phyloP scores from a whole-genome alignment of 2,329 filamentous ascomycete species.

The Ascosphaera apis region DNA sequence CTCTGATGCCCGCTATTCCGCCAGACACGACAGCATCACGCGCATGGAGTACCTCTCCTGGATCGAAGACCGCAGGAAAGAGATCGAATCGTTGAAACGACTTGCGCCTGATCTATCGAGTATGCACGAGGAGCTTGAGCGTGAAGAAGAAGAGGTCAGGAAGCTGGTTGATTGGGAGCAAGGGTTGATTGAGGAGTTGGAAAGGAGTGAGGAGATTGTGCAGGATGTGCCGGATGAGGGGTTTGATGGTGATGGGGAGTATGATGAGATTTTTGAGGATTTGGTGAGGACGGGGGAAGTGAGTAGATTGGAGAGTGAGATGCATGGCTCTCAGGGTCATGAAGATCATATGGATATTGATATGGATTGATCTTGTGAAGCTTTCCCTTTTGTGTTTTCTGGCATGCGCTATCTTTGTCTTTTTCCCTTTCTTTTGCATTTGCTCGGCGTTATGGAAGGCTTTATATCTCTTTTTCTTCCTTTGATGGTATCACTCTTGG shows the following conservation, averaged over 20 bases:
- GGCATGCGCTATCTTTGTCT: constrained; percentile 2
- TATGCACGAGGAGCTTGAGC: constrained; percentile 5
- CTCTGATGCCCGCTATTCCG: neutral
- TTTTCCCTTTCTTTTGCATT: neutral
- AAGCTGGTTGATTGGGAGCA: constrained; percentile 20
- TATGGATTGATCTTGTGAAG: constrained; percentile 8
- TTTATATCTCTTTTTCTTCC: too few species aligned
- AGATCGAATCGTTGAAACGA: neutral
- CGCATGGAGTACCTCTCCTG: neutral
- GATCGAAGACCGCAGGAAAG: neutral
- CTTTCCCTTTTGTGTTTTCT: constrained; percentile 2
- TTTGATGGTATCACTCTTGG: too few species aligned
- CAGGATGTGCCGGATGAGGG: constrained; percentile 8
- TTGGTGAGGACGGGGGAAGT: neutral
- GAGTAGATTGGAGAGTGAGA: neutral
- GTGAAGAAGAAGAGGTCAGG: constrained; percentile 16
- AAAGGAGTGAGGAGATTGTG: constrained; percentile 18
- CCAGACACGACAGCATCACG: neutral
- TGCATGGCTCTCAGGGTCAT: neutral
- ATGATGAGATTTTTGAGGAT: neutral
- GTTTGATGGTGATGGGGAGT: constrained; percentile 6
- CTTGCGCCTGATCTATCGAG: neutral
- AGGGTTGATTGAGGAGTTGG: constrained; percentile 11
- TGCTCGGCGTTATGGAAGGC: constrained; percentile 14
- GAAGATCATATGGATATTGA: constrained; percentile 8